Percentiles rank a stretch among this genome's conserved stretches.
Conservation (phyloP, 768 basidiomycete genomes). For the Mycena epipterygia region DNA sequence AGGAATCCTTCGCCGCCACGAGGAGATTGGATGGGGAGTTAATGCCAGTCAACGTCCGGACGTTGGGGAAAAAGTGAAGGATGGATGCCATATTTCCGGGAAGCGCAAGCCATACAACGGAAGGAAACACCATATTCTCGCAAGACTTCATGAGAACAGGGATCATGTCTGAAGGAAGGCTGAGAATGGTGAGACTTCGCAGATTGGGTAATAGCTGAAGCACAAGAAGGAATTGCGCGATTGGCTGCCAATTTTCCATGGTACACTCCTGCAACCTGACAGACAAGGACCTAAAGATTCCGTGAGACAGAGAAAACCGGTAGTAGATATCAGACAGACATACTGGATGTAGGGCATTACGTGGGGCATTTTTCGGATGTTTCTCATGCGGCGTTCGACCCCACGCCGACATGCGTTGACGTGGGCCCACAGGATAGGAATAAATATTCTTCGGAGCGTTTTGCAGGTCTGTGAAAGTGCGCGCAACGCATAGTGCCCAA, state of each 20-base stretch:
- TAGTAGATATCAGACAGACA: not conserved
- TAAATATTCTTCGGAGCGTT: conserved; percentile 1
- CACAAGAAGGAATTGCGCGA: conserved; percentile 17
- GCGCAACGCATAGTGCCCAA: conserved; percentile 5
- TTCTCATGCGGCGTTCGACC: conserved; percentile 23
- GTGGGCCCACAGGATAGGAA: conserved; percentile 18
- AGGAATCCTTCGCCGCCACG: not conserved
- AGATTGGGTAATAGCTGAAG: conserved; percentile 8
- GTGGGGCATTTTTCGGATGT: conserved; percentile 12
- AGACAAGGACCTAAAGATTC: not conserved
- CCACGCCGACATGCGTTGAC: not conserved
- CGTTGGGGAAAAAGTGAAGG: conserved; percentile 13
- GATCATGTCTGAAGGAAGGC: not conserved
- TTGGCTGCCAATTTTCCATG: conserved; percentile 15
- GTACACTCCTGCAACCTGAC: conserved; percentile 11
- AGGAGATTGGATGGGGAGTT: not conserved
- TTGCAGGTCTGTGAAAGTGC: conserved; percentile 20
- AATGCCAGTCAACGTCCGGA: not conserved
- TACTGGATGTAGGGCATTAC: conserved; percentile 16
- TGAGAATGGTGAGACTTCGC: not conserved
- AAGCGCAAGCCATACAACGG: conserved; percentile 2
- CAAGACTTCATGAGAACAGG: not conserved
- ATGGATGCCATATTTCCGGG: not conserved
- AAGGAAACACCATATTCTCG: not conserved
- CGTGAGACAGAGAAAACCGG: not conserved